These are phyloP conservation scores for Bertia moriformis DNA, from an alignment of 2,329 filamentous ascomycete genomes.

Conservation along the genomic window DNA sequence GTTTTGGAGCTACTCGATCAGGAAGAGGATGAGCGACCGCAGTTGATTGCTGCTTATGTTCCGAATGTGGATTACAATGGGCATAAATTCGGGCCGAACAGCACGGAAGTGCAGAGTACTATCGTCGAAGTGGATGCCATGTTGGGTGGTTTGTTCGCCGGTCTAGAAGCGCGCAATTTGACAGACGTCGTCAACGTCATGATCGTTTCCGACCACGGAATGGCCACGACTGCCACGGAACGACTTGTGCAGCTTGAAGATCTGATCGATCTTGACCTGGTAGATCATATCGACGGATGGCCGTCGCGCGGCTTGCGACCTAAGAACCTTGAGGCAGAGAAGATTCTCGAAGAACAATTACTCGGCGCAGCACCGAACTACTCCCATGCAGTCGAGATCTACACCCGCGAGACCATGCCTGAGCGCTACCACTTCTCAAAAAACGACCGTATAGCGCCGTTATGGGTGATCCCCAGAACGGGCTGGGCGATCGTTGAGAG, in stretches of 20 bases:
- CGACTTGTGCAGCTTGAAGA: constrained; percentile 57
- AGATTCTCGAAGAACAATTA: constrained; percentile 33
- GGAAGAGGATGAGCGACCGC: constrained; percentile 37
- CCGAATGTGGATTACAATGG: constrained; percentile 57
- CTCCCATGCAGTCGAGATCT: constrained; percentile 43
- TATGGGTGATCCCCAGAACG: constrained; percentile 58
- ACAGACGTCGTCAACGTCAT: constrained; percentile 58
- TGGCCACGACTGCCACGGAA: constrained; percentile 54
- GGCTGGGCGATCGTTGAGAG: constrained; percentile 59
- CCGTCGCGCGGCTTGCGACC: constrained; percentile 55
- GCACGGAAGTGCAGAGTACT: constrained; percentile 49
- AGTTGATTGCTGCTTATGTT: constrained; percentile 59
- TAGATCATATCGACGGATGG: constrained; percentile 60
- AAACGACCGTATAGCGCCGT: constrained; percentile 54
- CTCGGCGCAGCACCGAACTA: constrained; percentile 24
- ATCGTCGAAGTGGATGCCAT: constrained; percentile 50
- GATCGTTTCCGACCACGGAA: constrained; percentile 64
- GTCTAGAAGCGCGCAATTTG: constrained; percentile 48
- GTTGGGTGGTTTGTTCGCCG: constrained; percentile 43
- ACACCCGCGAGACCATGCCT: constrained; percentile 55
- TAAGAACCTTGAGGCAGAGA: constrained; percentile 35
- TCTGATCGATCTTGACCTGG: constrained; percentile 43
- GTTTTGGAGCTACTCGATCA: constrained; percentile 48
- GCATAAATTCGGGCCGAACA: constrained; percentile 57
- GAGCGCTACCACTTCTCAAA: constrained; percentile 56